Base-by-base conservation (phyloP, 2,329 filamentous ascomycete species). In the Xylariaceae sp. region DNA sequence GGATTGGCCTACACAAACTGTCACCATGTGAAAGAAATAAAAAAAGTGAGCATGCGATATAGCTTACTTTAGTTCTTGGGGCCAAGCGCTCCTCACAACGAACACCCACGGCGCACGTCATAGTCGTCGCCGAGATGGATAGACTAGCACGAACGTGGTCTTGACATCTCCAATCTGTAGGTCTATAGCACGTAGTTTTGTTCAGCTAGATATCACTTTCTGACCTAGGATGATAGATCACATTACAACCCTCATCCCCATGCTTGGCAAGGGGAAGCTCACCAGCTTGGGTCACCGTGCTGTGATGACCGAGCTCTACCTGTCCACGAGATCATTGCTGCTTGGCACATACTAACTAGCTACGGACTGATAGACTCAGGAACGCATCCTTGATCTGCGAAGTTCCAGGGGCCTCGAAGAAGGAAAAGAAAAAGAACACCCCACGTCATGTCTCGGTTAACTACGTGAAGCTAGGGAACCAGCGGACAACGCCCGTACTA, bases 401-500 rank as follows among this genome's bases (percentile, higher is more conserved):
- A 31, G 31, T 24, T n/a, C 28, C 31, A 48, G n/a, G 44, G 21
- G 3, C 8, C 19, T 21, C 8, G 24, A 40, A 19, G 6, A 17
- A 7, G 14, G 14, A 9, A 36, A 8, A n/a, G 11, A 45, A 39
- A 53, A 7, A 11, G 11, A 11, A 26, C n/a, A 26, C n/a, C n/a
- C 31, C 6, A 12, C 24, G 8, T 47, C 28, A 19, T 17, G 26
- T 19, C 29, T 21, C 23, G 39, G 50, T 29, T 49, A 11, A 29
- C 29, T 44, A 43, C 26, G 19, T 44, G 40, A 51, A 26, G 45
- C 55, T 49, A 23, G 45, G 39, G 24, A 41, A 36, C 9, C 14
- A n/a, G 29, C 24, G 29, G 26, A 17, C 11, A 51, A 33, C 47
- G 40, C 19, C 19, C 29, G 33, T 36, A 24, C 43, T 24, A n/a